Base-by-base conservation (phyloP, 768 basidiomycete species). In the Mycena vulgaris region DNA sequence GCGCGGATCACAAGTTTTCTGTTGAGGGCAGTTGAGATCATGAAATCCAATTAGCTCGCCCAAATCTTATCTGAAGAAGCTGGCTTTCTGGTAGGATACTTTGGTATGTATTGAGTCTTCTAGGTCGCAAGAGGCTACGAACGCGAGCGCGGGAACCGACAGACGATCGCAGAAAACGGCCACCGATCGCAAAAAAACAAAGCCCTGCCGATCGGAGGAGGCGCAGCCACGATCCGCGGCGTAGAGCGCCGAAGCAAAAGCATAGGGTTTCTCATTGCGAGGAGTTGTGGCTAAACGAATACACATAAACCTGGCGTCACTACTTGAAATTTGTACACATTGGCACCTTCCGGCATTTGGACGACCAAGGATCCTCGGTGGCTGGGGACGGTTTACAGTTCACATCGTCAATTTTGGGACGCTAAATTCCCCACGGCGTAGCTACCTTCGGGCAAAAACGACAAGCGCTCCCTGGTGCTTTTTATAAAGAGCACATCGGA, bases 401-500 rank as follows among this genome's bases (percentile, higher is more conserved):
- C 42, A 45, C 49, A 51, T 51, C 27, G 27, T 51, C 28, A 51
- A 51, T 51, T 51, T 30, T 27, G 49, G 27, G 53, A 55, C 19
- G 33, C 31, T 37, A 55, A 35, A 55, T 55, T 55, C 31, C 31
- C 31, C 21, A 55, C 53, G 21, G 31, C 33, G 52, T 40, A 55
- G 17, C 51, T 31, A 40, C 45, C 55, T 21, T 65, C 63, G 5
- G 63, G 63, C 52, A 65, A 25, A 30, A 65, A 65, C 10, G 63
- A 55, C 52, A 65, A 14, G 30, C 63, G 52, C 39, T 65, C 63
- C 28, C 53, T 28, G 16, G 55, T 53, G 13, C 30, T 28, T 33
- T 65, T 0, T 84, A 85, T 66, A 87, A 89, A 67, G 89, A 91
- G 75, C 77, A 79, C 30, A 86, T 87, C 28, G 89, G 85, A 84